Evolutionary conservation across 1,284 basidiomycete genomes (phyloP), one percentile per base, ranked within the genome.

Genomic region (Cerioporus squamosus): DNA sequence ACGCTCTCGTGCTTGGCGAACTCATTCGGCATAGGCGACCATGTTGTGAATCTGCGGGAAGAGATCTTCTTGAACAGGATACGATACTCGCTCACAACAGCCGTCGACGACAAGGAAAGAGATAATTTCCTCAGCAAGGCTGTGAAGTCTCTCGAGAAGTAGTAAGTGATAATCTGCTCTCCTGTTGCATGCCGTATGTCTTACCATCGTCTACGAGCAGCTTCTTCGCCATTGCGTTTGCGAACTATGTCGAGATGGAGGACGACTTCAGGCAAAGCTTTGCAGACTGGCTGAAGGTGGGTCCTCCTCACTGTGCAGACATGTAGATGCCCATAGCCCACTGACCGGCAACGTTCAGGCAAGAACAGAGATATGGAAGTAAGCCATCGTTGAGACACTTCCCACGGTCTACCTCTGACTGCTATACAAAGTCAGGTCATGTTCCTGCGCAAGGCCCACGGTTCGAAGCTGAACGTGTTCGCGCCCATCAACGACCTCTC

Each of bases 161-260:
- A 93, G 91, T 92, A 65, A 50, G 57, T 42, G 14, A 18, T 6
- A 12, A 10, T 22, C n/a, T 4, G 40, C 3, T 12, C 3, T 36
- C 10, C 4, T 36, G 33, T 6, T 36, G 14, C 14, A 6, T 2
- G 6, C n/a, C 20, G 29, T 18, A 6, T 20, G 18, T 23, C 17
- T 3, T 18, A 22, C 10, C 82, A 74, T 4, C 9, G 29, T 14
- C 31, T 44, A 15, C 38, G 33, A 51, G 8, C 51, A 93, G 91
- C 70, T 98, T 97, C 77, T 98, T 98, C 77, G 86, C 97, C 61
- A 93, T 99, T 59, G 93, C 93, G 0, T 99, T 98, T 70, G 91
- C 95, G 2, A 93, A 89, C 61, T 99, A 94, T 67, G 89, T 97
- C 8, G 93, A 95, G 53, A 79, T 86, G 33, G 82, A 85, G 12